Evolutionary conservation across 176 grass and related monocot species (phyloP).

Genomic region (Tuctoria greenei): DNA sequence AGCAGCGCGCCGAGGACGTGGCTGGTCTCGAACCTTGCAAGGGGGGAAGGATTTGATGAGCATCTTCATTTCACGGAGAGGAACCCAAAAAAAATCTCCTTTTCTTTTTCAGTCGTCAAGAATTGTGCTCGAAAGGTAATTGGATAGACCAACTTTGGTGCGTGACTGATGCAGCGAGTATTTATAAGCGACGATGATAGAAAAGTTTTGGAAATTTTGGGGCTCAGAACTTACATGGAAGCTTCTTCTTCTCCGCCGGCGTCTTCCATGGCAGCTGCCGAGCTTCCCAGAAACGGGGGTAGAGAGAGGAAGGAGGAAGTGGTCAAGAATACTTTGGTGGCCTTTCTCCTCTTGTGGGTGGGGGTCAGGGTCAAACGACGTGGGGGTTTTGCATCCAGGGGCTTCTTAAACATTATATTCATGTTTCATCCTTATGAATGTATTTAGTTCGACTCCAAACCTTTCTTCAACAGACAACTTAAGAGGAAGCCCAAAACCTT

Average conservation of each 20-base stretch:
- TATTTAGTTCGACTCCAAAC: too few species aligned
- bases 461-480: too few species aligned
- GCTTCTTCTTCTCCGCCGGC: conserved; percentile 48
- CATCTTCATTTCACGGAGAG: background rate
- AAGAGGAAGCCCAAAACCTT: too few species aligned
- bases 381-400: too few species aligned
- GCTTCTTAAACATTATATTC: too few species aligned
- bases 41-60: conserved; percentile 36
- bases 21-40: conserved; percentile 88
- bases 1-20: conserved; percentile 85
- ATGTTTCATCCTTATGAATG: too few species aligned
- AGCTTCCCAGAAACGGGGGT: conserved; percentile 38
- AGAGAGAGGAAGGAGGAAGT: conserved; percentile 16
- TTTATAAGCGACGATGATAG: conserved; percentile 11
- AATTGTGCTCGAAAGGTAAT: conserved; percentile 31
- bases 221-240: conserved; percentile 57
- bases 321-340: conserved; percentile 46
- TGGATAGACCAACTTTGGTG: background rate
- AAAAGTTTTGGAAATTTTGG: conserved; percentile 41
- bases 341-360: background rate
- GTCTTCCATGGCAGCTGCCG: conserved; percentile 46
- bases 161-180: conserved; percentile 7
- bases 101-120: background rate
- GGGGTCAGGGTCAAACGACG: background rate
- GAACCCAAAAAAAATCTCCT: background rate